Evolutionary conservation across 2,329 filamentous ascomycete species (phyloP).

Genomic region (Cordyceps javanica): DNA sequence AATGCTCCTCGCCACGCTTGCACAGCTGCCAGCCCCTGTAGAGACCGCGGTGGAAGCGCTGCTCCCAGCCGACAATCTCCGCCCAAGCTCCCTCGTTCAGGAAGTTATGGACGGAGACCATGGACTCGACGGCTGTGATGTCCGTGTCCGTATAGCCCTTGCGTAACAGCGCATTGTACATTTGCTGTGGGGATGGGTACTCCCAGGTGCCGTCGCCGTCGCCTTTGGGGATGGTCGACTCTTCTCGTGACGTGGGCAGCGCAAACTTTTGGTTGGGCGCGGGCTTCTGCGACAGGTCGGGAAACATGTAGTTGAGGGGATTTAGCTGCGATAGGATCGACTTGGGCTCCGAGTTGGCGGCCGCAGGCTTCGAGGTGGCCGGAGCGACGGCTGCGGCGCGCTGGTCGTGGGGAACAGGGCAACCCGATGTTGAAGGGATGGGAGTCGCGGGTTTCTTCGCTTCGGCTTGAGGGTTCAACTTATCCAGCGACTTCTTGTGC

Average conservation of each 20-base stretch:
- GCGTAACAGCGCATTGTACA: constrained; percentile 96
- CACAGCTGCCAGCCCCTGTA: constrained; percentile 67
- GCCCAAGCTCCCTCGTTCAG: constrained; percentile 95
- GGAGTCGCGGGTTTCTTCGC: constrained; percentile 18
- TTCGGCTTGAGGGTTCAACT: constrained; percentile 30
- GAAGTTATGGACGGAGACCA: constrained; percentile 98
- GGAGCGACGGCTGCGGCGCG: constrained; percentile 12
- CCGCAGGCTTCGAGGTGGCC: background rate
- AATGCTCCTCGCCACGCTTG: constrained; percentile 64
- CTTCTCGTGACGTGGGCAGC: constrained; percentile 75
- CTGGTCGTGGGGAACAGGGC: constrained; percentile 40
- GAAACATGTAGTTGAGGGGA: constrained; percentile 92
- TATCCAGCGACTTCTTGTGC: constrained; percentile 48
- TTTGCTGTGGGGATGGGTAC: constrained; percentile 96
- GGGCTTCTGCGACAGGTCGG: constrained; percentile 72
- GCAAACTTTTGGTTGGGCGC: constrained; percentile 65
- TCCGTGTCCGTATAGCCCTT: constrained; percentile 96
- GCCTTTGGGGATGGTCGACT: constrained; percentile 86
- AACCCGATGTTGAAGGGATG: constrained; percentile 30
- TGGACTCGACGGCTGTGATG: constrained; percentile 85
- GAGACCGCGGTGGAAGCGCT: constrained; percentile 71
- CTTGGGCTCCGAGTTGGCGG: constrained; percentile 25
- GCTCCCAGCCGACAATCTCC: constrained; percentile 92
- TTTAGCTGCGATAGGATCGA: constrained; percentile 53
- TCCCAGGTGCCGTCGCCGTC: constrained; percentile 81